Evolutionary conservation across 2,329 filamentous ascomycete species (phyloP).

Genomic region (Sporothrix pallida): DNA sequence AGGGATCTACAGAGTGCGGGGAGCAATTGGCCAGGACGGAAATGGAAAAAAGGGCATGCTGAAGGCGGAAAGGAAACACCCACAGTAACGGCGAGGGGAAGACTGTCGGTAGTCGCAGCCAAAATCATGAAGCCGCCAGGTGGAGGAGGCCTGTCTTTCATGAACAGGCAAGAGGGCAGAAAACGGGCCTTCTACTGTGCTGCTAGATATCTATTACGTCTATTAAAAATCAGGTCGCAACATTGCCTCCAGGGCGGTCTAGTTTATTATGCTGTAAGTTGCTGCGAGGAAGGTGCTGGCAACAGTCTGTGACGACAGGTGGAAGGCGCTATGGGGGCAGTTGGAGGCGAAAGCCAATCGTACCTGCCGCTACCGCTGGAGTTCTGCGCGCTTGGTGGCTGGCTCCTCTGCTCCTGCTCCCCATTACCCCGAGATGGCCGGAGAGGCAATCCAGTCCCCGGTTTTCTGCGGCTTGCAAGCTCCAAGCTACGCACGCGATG

Average conservation of each 20-base stretch:
- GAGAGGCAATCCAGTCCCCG: slow-evolving; percentile 27
- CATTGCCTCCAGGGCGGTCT: background rate
- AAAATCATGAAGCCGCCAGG: background rate
- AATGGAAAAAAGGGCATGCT: slow-evolving; percentile 21
- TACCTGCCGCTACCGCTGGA: background rate
- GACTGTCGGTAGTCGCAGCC: background rate
- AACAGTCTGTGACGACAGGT: background rate
- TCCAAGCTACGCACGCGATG: background rate
- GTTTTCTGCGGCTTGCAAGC: slow-evolving; percentile 30
- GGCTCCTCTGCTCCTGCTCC: slow-evolving; percentile 4
- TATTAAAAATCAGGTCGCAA: background rate
- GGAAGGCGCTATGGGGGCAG: slow-evolving; percentile 22
- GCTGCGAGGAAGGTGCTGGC: background rate
- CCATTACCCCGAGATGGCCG: slow-evolving; percentile 34
- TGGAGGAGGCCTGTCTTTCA: background rate
- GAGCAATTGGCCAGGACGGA: slow-evolving; percentile 20
- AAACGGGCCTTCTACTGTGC: background rate
- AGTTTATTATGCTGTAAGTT: background rate
- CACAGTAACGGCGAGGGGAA: background rate
- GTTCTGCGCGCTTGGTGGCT: background rate
- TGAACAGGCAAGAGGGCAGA: background rate
- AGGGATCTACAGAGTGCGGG: slow-evolving; percentile 30
- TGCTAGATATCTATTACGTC: slow-evolving; percentile 13
- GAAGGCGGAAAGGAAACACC: slow-evolving; percentile 20
- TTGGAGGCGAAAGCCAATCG: slow-evolving; percentile 21